A percentile compares a stretch with the other conserved stretches of the same genome.
phyloP scores from a whole-genome alignment of 306 rosid species.

The Lablab purpureus region DNA sequence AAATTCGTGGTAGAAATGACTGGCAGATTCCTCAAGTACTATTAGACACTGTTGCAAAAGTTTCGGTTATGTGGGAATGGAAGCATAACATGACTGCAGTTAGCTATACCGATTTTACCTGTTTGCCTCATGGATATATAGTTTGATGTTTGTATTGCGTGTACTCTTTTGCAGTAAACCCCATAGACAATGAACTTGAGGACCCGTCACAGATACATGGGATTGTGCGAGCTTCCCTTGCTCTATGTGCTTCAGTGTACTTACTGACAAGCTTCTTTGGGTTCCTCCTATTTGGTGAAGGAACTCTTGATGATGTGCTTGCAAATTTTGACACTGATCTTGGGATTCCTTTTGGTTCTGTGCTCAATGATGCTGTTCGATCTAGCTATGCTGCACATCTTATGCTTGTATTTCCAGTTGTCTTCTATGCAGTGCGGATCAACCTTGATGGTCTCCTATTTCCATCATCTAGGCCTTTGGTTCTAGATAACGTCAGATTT shows the following conservation, averaged over 20 bases:
- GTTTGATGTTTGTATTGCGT: conserved; percentile 18
- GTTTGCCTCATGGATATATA: conserved; percentile 15
- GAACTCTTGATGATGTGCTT: conserved; percentile 84
- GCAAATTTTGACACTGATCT: conserved; percentile 87
- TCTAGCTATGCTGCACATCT: conserved; percentile 93
- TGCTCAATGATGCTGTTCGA: conserved; percentile 82
- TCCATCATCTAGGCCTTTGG: conserved; percentile 73
- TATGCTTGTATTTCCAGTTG: conserved; percentile 86
- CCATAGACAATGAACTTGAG: conserved; percentile 82
- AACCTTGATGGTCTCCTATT: conserved; percentile 82
- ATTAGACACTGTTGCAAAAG: background rate
- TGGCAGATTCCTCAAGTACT: background rate
- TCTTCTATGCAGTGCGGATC: conserved; percentile 77
- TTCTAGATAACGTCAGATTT: conserved; percentile 70
- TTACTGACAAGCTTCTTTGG: conserved; percentile 85
- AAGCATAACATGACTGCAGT: conserved; percentile 28
- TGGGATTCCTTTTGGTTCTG: conserved; percentile 74
- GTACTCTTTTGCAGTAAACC: conserved; percentile 71
- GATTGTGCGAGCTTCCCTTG: conserved; percentile 73
- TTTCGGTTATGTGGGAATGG: conserved; percentile 1
- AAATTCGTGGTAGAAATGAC: background rate
- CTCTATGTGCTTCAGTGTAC: conserved; percentile 81
- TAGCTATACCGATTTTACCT: conserved; percentile 23
- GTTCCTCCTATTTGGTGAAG: conserved; percentile 88
- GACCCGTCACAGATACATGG: conserved; percentile 71